Evolutionary conservation across 306 rosid genomes (phyloP), one percentile per base, ranked within the genome.

Genomic region (Ormosia semicastrata): DNA sequence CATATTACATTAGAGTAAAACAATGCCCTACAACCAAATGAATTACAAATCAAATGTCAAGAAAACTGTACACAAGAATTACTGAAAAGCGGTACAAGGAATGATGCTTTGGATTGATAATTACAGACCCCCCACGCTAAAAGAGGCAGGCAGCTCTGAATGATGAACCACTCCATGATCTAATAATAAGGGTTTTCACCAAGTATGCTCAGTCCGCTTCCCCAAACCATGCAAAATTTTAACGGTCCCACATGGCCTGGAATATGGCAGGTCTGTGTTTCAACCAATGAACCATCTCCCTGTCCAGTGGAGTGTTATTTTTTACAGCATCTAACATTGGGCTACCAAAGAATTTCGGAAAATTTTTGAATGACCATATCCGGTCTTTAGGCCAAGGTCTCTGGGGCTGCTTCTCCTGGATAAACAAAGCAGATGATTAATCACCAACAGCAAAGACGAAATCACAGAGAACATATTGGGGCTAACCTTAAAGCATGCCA

Each of bases 251-350:
- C 88, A 83, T 79, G 53, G 92, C 97, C 73, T 91, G 97, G 90
- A 80, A 93, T 82, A 87, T 81, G 71, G 98, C 88, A 44, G 89
- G 88, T 88, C 99, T 92, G 82, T 92, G 97, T 87, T 85, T 96
- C 85, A 96, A 84, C 99, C 99, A 96, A 30, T 92, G 98, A 86
- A 94, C 91, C 99, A 96, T 81, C 66, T 96, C 99, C 86, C 77
- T 79, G 90, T 96, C 99, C 87, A 94, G 75, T 24, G 89, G 62
- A 73, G 92, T 58, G 67, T 86, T 88, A 79, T 78, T 84, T 71
- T 91, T 76, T 40, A 91, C 94, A 12, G 95, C 85, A 44, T 96
- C 99, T 73, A 96, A 88, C 98, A 92, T 94, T 3, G 99, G 99
- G 87, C 99, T 96, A 71, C 98, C 97, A 71, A 96, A 72, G 73